These are phyloP conservation scores for Alternaria consortialis DNA, from an alignment of 2,329 filamentous ascomycete species.

Conservation along the genomic window DNA sequence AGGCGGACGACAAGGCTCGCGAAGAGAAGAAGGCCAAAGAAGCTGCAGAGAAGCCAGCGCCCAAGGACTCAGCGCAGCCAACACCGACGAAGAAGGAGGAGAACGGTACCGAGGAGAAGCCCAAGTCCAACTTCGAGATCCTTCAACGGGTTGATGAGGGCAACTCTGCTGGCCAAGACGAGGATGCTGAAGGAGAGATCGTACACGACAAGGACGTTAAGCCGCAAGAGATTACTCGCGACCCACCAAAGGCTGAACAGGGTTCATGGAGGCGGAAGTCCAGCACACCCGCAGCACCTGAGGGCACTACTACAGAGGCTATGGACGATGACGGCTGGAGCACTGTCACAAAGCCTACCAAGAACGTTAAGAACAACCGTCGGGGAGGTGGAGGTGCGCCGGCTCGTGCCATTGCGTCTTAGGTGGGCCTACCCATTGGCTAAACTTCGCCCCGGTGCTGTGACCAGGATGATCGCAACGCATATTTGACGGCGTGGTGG, in stretches of 20 bases:
- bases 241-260: constrained; percentile 52
- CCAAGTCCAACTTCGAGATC: constrained; percentile 64
- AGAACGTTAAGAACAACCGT: constrained; percentile 50
- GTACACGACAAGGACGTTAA: constrained; percentile 64
- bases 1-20: constrained; percentile 85
- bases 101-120: constrained; percentile 54
- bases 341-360: constrained; percentile 59
- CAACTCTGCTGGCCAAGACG: constrained; percentile 54
- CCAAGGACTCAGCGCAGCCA: constrained; percentile 59
- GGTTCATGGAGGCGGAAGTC: constrained; percentile 53
- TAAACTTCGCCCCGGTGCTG: constrained; percentile 22
- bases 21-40: constrained; percentile 68
- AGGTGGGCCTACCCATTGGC: constrained; percentile 23
- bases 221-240: constrained; percentile 63
- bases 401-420: constrained; percentile 59
- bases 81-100: constrained; percentile 47
- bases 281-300: constrained; percentile 40
- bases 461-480: constrained; percentile 39
- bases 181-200: constrained; percentile 60
- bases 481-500: constrained; percentile 37
- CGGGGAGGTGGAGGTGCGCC: constrained; percentile 51
- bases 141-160: constrained; percentile 57
- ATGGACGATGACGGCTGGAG: constrained; percentile 64
- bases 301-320: constrained; percentile 55
- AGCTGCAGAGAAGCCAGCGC: constrained; percentile 63